Percentiles rank a stretch among this genome's conserved stretches.
Evolutionary conservation across 2,329 filamentous ascomycete genomes (phyloP).

Genomic region (Aspergillus sp.): DNA sequence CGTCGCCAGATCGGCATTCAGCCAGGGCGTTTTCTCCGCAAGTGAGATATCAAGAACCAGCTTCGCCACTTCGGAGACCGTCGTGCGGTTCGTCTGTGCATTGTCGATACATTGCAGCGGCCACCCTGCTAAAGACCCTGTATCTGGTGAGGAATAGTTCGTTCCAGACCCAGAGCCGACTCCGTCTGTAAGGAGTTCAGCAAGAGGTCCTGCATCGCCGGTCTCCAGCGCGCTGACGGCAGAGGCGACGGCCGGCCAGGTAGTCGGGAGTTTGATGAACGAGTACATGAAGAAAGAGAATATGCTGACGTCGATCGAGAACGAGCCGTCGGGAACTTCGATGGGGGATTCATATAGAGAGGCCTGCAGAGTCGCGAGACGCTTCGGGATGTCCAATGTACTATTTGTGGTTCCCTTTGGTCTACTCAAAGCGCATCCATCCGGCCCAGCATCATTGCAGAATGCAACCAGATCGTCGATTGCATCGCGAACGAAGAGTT

Average conservation of each 20-base stretch:
- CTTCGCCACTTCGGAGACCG: neutral
- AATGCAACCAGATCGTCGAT: neutral
- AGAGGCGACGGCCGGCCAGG: neutral
- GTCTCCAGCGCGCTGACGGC: neutral
- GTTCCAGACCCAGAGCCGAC: neutral
- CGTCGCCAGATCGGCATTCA: neutral
- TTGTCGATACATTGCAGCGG: constrained; percentile 4
- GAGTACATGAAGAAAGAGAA: constrained; percentile 8
- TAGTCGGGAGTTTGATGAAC: neutral
- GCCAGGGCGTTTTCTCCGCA: neutral
- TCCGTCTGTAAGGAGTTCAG: neutral
- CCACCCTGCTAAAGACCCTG: neutral
- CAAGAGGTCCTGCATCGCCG: neutral
- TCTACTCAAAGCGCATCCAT: neutral
- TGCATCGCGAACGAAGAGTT: neutral
- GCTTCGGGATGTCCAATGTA: neutral
- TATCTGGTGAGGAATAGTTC: neutral
- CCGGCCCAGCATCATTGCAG: neutral
- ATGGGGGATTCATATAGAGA: neutral
- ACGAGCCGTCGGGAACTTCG: neutral
- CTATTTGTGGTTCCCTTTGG: neutral
- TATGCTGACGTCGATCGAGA: neutral
- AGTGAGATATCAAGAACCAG: neutral
- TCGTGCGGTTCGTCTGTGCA: neutral
- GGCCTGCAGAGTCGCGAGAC: neutral